Evolutionary conservation across 106 monocot species (phyloP).

Genomic region (Allium fistulosum): DNA sequence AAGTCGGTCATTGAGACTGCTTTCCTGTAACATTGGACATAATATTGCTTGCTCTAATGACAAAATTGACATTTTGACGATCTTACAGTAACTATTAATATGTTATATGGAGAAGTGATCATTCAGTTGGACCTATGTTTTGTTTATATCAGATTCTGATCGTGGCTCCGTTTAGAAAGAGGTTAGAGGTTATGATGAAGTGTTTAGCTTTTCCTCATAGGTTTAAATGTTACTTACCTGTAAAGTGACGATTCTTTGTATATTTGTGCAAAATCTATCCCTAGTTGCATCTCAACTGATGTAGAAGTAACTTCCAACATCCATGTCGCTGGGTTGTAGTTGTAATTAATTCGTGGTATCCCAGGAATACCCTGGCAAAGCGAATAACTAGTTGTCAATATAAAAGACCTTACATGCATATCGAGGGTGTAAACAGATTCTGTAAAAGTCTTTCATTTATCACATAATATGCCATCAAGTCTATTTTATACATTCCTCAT

Average conservation of each 20-base stretch:
- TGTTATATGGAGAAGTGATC: too few relatives aligned
- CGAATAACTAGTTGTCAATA: neutral
- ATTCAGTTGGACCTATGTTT: too few relatives aligned
- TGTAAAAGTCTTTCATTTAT: too few relatives aligned
- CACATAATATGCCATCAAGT: too few relatives aligned
- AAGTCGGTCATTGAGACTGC: too few relatives aligned
- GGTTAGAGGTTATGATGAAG: neutral
- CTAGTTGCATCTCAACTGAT: conserved; percentile 47
- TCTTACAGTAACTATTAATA: neutral
- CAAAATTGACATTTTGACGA: neutral
- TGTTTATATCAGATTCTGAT: too few relatives aligned
- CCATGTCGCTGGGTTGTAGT: conserved; percentile 85
- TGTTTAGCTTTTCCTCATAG: too few relatives aligned
- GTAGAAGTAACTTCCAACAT: conserved; percentile 70
- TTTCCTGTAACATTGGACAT: too few relatives aligned
- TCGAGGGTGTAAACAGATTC: too few relatives aligned
- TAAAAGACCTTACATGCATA: too few relatives aligned
- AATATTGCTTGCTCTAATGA: neutral
- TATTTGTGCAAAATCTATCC: conserved; percentile 50
- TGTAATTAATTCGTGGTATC: conserved; percentile 45
- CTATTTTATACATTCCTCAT: too few relatives aligned
- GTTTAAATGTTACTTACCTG: conserved; percentile 11
- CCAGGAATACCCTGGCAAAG: conserved; percentile 10
- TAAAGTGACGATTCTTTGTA: conserved; percentile 44
- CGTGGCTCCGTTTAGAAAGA: neutral